Evolutionary conservation across 2,329 filamentous ascomycete species (phyloP).

Genomic region (Aspergillus uvarum): DNA sequence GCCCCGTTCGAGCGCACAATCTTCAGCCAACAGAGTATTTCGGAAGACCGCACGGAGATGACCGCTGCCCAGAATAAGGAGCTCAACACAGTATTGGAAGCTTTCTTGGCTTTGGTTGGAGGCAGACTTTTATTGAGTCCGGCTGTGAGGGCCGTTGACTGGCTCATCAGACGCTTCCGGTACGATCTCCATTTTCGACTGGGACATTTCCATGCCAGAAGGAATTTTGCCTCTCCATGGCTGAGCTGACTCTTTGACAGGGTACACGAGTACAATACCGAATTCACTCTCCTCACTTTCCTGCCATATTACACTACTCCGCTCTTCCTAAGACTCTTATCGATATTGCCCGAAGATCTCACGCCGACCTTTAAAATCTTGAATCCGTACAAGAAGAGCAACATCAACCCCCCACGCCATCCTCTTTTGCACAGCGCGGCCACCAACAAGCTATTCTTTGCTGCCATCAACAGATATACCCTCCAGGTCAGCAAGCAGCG

Average conservation of each 20-base stretch:
- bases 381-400: conserved; percentile 76
- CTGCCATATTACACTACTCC: conserved; percentile 87
- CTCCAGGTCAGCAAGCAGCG: conserved; percentile 69
- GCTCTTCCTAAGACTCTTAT: conserved; percentile 80
- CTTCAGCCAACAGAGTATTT: conserved; percentile 91
- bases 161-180: conserved; percentile 89
- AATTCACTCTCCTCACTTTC: conserved; percentile 76
- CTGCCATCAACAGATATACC: conserved; percentile 74
- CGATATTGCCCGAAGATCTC: conserved; percentile 74
- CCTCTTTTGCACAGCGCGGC: conserved; percentile 81
- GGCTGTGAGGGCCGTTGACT: conserved; percentile 88
- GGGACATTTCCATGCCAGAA: neutral
- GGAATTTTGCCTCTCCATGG: neutral
- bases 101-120: conserved; percentile 78
- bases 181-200: conserved; percentile 43
- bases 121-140: conserved; percentile 78
- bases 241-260: conserved; percentile 47
- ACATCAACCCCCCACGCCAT: conserved; percentile 73
- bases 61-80: conserved; percentile 77
- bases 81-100: conserved; percentile 73
- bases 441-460: conserved; percentile 73
- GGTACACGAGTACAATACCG: conserved; percentile 87
- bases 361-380: conserved; percentile 79
- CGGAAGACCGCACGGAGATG: conserved; percentile 83
- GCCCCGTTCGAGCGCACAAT: conserved; percentile 70